These are phyloP conservation scores for Solanum neorickii DNA, from an alignment of 257 asterid genomes.

Conservation along the genomic window DNA sequence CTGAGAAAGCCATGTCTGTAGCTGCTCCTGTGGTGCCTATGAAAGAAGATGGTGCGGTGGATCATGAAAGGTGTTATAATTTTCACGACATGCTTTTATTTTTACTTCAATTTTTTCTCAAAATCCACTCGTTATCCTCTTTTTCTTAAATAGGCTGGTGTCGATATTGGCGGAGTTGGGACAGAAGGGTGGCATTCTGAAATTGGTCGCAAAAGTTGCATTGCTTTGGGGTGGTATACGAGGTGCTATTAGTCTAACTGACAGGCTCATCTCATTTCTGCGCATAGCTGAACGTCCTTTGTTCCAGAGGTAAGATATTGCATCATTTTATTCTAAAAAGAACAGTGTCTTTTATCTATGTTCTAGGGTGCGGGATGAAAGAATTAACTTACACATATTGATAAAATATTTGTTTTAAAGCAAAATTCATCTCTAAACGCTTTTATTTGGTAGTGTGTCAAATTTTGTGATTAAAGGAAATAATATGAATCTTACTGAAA, in stretches of 20 bases:
- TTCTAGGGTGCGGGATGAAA: not conserved
- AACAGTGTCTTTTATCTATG: not conserved
- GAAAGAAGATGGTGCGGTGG: slow-evolving; percentile 79
- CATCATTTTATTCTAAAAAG: not conserved
- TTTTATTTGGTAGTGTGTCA: not conserved
- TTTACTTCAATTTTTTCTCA: not conserved
- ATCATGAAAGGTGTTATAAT: slow-evolving; percentile 70
- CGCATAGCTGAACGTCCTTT: slow-evolving; percentile 79
- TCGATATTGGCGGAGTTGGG: slow-evolving; percentile 83
- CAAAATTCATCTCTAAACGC: not conserved
- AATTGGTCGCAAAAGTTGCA: slow-evolving; percentile 69
- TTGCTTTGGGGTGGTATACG: slow-evolving; percentile 97
- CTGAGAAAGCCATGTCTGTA: slow-evolving; percentile 95
- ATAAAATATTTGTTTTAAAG: not conserved
- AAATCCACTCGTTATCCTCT: slow-evolving; percentile 18
- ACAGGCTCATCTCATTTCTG: slow-evolving; percentile 76
- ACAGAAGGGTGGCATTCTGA: slow-evolving; percentile 82
- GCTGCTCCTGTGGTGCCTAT: slow-evolving; percentile 92
- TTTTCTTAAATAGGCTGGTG: slow-evolving; percentile 48
- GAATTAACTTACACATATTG: not conserved
- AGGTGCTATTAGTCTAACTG: slow-evolving; percentile 88
- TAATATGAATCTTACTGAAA: not conserved
- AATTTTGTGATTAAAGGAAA: not conserved
- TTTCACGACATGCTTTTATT: not conserved
- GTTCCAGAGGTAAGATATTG: slow-evolving; percentile 50